Evolutionary conservation across 192 early-diverging fungal genomes (phyloP).

Genomic region (Pilaira anomala): DNA sequence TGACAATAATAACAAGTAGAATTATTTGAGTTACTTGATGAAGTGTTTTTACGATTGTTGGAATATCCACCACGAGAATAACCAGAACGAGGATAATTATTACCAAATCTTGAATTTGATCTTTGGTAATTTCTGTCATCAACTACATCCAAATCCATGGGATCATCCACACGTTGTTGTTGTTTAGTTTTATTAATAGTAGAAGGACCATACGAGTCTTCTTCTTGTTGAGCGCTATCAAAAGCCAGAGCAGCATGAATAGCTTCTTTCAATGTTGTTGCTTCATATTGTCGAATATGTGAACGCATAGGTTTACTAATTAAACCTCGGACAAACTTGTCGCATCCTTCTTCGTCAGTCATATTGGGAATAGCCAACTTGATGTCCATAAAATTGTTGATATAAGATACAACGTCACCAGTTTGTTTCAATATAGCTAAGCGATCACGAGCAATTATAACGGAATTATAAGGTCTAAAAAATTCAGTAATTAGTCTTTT

Average conservation of each 20-base stretch:
- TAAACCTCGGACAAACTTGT: neutral
- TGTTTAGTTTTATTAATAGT: neutral
- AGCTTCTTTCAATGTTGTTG: neutral
- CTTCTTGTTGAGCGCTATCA: neutral
- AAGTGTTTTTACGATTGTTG: neutral
- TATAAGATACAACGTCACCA: neutral
- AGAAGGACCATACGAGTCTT: neutral
- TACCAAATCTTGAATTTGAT: neutral
- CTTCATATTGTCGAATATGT: neutral
- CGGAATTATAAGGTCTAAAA: too few relatives aligned
- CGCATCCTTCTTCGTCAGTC: constrained; percentile 2
- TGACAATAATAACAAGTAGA: too few relatives aligned
- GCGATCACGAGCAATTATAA: too few relatives aligned
- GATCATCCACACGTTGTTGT: neutral
- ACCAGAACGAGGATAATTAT: neutral
- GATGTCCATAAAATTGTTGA: neutral
- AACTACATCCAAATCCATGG: neutral
- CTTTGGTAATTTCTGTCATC: too few relatives aligned
- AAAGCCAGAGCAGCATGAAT: neutral
- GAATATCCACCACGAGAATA: neutral
- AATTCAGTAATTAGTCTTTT: too few relatives aligned
- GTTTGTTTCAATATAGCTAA: too few relatives aligned
- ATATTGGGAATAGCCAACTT: neutral
- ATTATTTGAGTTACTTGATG: neutral
- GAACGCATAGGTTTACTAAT: too few relatives aligned